Base-by-base conservation (phyloP, 2,329 filamentous ascomycete genomes). In the Nigrospora oryzae region DNA sequence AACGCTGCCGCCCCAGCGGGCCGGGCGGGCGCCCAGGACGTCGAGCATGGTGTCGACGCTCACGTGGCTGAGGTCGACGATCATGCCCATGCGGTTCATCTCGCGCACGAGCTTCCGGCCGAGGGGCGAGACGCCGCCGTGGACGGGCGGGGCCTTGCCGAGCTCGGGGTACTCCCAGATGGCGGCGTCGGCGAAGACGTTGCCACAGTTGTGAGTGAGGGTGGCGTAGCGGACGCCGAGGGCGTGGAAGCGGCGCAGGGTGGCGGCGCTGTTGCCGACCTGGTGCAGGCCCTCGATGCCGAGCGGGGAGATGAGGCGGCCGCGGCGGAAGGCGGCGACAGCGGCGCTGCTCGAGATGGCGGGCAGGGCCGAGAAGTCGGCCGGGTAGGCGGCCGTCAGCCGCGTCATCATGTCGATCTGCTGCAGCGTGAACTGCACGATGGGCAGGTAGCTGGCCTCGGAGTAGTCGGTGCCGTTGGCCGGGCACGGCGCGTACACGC, bases 21-120 rank as follows among this genome's bases (percentile, higher is more conserved):
- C 68, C 10, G 62, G 62, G 2, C 66, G 62, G 13, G 74, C 83
- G 5, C 79, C 79, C 0, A 96, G 75, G 0, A 91, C 86, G 55
- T 95, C 86, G 7, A 81, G 68, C 87, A 94, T 93, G 0, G 90
- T 95, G 48, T 91, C 84, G 46, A 79, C 76, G 54, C 84, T 79
- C 5, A 71, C 71, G 62, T 96, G 91, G 7, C 86, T 77, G 33
- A 96, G 73, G 60, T 96, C 91, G 36, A 97, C 86, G n/a, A 96
- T 81, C 83, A 96, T 89, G 23, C 91, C 91, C 2, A 96, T 70
- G 3, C 91, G 79, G 62, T 96, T 97, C 90, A 97, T 96, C 69
- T 97, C 91, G 33, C 72, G 71, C 38, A 97, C 71, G 1, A 96
- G 66, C 12, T 72, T 61, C 42, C 78, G 75, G 5, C 91, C 91